Conservation (phyloP, 306 rosid genomes). For the Acacia acuminata region DNA sequence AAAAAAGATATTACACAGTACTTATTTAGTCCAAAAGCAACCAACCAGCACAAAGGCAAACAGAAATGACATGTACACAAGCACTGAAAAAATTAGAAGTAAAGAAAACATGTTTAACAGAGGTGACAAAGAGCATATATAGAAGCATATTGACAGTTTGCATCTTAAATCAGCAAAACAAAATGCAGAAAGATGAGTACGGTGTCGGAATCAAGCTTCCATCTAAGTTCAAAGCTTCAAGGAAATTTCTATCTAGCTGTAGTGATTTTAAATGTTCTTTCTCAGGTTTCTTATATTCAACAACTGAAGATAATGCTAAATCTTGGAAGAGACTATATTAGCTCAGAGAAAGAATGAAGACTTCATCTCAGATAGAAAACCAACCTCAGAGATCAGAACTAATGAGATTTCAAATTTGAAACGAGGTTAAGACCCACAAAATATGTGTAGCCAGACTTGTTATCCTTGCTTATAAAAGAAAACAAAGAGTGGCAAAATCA, state of each 20-base stretch:
- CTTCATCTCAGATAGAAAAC: slow-evolving; percentile 9
- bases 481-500: not conserved
- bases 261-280: slow-evolving; percentile 81
- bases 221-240: slow-evolving; percentile 50
- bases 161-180: not conserved
- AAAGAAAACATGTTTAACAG: no score
- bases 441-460: slow-evolving; percentile 75
- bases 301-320: slow-evolving; percentile 80
- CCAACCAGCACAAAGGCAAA: no score
- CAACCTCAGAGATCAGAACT: slow-evolving; percentile 29
- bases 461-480: slow-evolving; percentile 37
- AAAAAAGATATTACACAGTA: not conserved
- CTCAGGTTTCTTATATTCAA: slow-evolving; percentile 77
- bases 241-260: slow-evolving; percentile 66
- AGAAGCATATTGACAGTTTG: no score
- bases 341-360: slow-evolving; percentile 33
- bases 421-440: slow-evolving; percentile 53
- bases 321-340: slow-evolving; percentile 54
- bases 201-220: not conserved
- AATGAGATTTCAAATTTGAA: slow-evolving; percentile 15
- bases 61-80: no score
- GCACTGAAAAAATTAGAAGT: no score
- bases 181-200: not conserved
- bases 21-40: not conserved
- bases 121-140: no score